These are phyloP conservation scores for Xylaria sp. DNA, from an alignment of 2,329 filamentous ascomycete species.

Conservation along the genomic window DNA sequence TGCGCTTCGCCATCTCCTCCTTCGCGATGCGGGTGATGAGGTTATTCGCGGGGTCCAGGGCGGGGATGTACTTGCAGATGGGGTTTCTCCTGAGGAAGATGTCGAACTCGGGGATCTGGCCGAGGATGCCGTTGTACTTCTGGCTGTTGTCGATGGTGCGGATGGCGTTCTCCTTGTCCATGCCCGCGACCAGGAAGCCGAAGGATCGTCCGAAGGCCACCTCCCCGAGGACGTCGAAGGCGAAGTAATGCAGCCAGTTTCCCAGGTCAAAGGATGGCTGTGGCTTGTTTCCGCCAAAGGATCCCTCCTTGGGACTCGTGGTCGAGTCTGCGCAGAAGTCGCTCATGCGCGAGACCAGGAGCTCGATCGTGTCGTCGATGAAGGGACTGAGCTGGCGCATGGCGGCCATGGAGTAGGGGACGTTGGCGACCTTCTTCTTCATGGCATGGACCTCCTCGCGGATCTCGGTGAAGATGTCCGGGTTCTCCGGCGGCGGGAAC, in stretches of 20 bases:
- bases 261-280: constrained; percentile 57
- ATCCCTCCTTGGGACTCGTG: constrained; percentile 7
- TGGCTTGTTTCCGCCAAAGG: constrained; percentile 8
- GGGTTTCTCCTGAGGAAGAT: constrained; percentile 61
- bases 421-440: constrained; percentile 64
- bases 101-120: constrained; percentile 63
- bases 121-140: constrained; percentile 63
- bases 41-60: constrained; percentile 56
- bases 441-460: constrained; percentile 64
- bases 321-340: constrained; percentile 49
- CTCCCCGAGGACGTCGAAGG: constrained; percentile 63
- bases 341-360: constrained; percentile 56
- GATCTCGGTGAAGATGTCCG: constrained; percentile 67
- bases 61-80: constrained; percentile 54
- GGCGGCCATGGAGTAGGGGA: constrained; percentile 63
- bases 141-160: constrained; percentile 63
- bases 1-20: constrained; percentile 59
- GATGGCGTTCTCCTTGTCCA: constrained; percentile 62
- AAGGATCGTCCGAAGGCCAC: constrained; percentile 63
- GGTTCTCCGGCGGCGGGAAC: constrained; percentile 66
- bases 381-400: constrained; percentile 63
- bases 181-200: constrained; percentile 61
- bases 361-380: constrained; percentile 62
- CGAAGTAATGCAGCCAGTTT: constrained; percentile 56
- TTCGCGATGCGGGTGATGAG: constrained; percentile 63